A percentile compares a stretch with the other conserved stretches of the same genome.
phyloP scores from a whole-genome alignment of 1,284 basidiomycete genomes.

The Bjerkandera adusta region DNA sequence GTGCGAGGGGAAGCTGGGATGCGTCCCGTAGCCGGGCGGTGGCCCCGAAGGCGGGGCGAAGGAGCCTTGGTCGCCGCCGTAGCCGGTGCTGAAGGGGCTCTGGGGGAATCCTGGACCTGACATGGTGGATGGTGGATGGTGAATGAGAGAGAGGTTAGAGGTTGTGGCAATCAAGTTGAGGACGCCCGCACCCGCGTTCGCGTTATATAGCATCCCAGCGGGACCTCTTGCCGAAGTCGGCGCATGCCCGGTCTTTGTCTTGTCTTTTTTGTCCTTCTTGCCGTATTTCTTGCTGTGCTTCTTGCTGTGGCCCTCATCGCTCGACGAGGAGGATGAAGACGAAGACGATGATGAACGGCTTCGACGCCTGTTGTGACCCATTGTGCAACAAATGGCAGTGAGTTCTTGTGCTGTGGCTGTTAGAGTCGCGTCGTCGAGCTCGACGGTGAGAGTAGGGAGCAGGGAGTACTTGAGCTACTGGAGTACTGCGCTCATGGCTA shows the following conservation, averaged over 20 bases:
- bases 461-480: too few relatives aligned
- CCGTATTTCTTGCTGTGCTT: conserved; percentile 21
- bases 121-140: conserved; percentile 8
- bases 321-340: conserved; percentile 16
- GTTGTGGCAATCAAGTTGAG: neutral
- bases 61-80: conserved; percentile 1
- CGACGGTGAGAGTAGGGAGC: too few relatives aligned
- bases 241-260: conserved; percentile 9
- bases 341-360: conserved; percentile 23
- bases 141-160: neutral
- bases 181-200: too few relatives aligned
- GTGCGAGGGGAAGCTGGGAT: conserved; percentile 4
- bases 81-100: neutral
- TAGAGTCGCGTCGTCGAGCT: too few relatives aligned
- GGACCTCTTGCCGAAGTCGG: neutral
- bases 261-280: conserved; percentile 18
- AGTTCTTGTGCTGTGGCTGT: too few relatives aligned
- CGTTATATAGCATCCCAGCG: too few relatives aligned
- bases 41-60: conserved; percentile 6
- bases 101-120: conserved; percentile 10
- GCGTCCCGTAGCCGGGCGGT: conserved; percentile 2
- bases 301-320: conserved; percentile 20
- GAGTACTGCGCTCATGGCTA: too few relatives aligned
- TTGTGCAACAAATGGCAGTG: too few relatives aligned
- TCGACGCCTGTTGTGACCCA: conserved; percentile 24